Evolutionary conservation across 495 filamentous ascomycete species (phyloP).

Genomic region (Glarea lozoyensis): DNA sequence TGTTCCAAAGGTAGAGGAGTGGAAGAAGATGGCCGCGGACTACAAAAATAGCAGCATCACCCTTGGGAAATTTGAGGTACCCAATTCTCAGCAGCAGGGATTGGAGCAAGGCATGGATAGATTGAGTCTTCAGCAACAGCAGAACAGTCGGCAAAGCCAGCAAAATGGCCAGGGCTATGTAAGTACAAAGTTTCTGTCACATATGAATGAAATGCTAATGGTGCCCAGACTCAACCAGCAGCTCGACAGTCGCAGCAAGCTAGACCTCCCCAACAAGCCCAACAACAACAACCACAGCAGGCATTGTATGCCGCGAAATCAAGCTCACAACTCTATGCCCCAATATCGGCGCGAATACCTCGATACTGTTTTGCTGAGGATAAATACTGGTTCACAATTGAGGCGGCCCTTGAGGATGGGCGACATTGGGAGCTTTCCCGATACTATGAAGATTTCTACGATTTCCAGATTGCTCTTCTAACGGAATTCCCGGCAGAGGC

Average conservation of each 20-base stretch:
- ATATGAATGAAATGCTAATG: too few relatives aligned
- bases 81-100: constrained; percentile 29
- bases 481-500: constrained; percentile 92
- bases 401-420: constrained; percentile 84
- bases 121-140: constrained; percentile 57
- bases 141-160: constrained; percentile 33
- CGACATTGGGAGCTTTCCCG: constrained; percentile 85
- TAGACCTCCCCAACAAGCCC: constrained; percentile 20
- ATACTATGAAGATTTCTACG: constrained; percentile 97
- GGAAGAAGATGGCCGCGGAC: constrained; percentile 99
- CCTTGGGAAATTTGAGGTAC: constrained; percentile 75
- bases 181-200: too few relatives aligned
- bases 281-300: constrained; percentile 21
- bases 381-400: constrained; percentile 98
- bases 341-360: constrained; percentile 73
- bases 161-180: constrained; percentile 29
- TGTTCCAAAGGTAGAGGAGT: constrained; percentile 96
- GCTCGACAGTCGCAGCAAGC: constrained; percentile 22
- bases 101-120: constrained; percentile 53
- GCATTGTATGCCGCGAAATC: constrained; percentile 29
- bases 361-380: constrained; percentile 94
- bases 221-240: constrained; percentile 11
- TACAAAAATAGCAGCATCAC: constrained; percentile 99
- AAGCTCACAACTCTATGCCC: constrained; percentile 36
- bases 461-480: constrained; percentile 92